Evolutionary conservation across 805 yeast genomes (phyloP).

Genomic region (Candida quercuum): DNA sequence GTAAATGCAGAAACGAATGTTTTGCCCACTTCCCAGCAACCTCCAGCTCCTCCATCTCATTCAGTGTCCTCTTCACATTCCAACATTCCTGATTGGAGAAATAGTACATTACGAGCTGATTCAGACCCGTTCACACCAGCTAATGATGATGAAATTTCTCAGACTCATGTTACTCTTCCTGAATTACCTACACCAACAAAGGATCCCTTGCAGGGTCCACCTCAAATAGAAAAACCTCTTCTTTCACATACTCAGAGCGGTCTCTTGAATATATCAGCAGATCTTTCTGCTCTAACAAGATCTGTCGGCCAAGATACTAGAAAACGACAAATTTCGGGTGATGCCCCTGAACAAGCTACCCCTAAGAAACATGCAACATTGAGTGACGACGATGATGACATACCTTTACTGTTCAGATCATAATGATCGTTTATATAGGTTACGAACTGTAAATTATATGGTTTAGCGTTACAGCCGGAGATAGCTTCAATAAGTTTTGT

Average conservation of each 20-base stretch:
- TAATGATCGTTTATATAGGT: too few relatives aligned
- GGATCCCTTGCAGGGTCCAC: not conserved
- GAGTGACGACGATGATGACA: slow-evolving; percentile 5
- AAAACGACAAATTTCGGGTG: not conserved
- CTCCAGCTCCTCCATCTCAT: not conserved
- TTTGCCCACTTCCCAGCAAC: not conserved
- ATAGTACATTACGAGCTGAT: not conserved
- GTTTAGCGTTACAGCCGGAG: too few relatives aligned
- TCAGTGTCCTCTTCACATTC: not conserved
- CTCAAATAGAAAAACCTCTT: slow-evolving; percentile 1
- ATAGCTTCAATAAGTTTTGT: too few relatives aligned
- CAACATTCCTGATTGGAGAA: not conserved
- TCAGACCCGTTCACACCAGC: not conserved
- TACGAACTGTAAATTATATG: too few relatives aligned
- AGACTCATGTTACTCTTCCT: not conserved
- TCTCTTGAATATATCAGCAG: not conserved
- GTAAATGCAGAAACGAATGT: not conserved
- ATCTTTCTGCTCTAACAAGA: slow-evolving; percentile 2
- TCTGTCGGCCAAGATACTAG: too few relatives aligned
- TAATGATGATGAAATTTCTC: not conserved
- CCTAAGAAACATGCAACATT: slow-evolving; percentile 3
- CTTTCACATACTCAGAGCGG: slow-evolving; percentile 1
- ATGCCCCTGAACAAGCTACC: not conserved
- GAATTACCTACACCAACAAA: not conserved
- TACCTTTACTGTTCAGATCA: not conserved